A percentile compares a stretch with the other conserved stretches of the same genome.
Evolutionary conservation across 1,284 basidiomycete genomes (phyloP).

Genomic region (Melanopsichium pennsylvanicum): DNA sequence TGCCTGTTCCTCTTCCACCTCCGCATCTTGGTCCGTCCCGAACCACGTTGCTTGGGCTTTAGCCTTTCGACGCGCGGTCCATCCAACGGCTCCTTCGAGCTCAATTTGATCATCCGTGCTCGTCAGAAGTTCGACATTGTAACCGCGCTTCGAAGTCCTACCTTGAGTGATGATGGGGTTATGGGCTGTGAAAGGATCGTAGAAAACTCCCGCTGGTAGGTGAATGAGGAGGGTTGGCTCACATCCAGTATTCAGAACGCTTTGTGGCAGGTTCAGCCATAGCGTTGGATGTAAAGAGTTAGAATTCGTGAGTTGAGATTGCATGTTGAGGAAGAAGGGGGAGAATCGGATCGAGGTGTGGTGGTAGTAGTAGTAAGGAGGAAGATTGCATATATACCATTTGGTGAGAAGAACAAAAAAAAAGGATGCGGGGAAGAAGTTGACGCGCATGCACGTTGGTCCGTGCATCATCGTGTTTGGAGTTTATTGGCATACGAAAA

Average conservation of each 20-base stretch:
- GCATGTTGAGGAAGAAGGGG: not conserved
- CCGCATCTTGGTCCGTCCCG: not conserved
- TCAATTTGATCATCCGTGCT: not conserved
- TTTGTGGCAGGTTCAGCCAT: not conserved
- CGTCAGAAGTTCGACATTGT: not conserved
- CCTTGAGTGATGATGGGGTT: slow-evolving; percentile 5
- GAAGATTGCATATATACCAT: not conserved
- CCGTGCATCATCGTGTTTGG: too few species aligned
- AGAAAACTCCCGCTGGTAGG: slow-evolving; percentile 24
- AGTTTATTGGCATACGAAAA: too few species aligned
- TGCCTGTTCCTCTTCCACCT: not conserved
- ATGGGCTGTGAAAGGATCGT: slow-evolving; percentile 25
- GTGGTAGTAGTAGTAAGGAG: not conserved
- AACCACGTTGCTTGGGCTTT: not conserved
- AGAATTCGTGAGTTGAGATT: not conserved
- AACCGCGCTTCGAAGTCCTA: not conserved
- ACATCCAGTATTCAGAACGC: slow-evolving; percentile 1
- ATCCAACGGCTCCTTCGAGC: not conserved
- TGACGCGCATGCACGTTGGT: too few species aligned
- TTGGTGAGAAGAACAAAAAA: too few species aligned
- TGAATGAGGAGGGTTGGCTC: slow-evolving; percentile 15
- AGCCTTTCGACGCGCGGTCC: not conserved
- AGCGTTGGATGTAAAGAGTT: slow-evolving; percentile 20
- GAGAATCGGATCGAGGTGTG: not conserved
- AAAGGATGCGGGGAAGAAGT: too few species aligned